phyloP scores from a whole-genome alignment of 1,139 yeast species.

The Taiozyma sp. region DNA sequence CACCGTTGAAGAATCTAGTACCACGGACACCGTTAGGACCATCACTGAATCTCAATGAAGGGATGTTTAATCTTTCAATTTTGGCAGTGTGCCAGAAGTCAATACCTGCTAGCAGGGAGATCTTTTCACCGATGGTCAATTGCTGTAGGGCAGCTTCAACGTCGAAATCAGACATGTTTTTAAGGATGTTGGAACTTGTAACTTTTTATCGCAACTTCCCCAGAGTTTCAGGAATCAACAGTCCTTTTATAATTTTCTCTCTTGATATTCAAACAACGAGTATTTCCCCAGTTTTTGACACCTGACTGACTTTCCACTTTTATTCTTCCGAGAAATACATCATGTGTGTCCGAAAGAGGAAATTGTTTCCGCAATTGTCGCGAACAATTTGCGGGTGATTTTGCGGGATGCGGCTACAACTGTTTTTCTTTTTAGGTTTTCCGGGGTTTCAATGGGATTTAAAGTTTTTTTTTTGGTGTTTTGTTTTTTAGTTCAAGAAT shows the following conservation, averaged over 20 bases:
- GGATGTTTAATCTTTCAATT: conserved; percentile 41
- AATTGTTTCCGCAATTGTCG: background rate
- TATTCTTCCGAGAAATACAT: background rate
- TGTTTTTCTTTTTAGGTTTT: too few relatives aligned
- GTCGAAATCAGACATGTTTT: conserved; percentile 28
- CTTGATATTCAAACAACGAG: background rate
- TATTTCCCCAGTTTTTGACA: background rate
- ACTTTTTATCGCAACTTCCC: too few relatives aligned
- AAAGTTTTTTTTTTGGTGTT: too few relatives aligned
- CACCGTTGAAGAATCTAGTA: conserved; percentile 40
- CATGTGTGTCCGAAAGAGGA: background rate
- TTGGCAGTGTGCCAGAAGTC: conserved; percentile 56
- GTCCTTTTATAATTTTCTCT: background rate
- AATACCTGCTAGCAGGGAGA: conserved; percentile 42
- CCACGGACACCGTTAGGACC: conserved; percentile 57
- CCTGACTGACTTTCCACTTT: background rate
- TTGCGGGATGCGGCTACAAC: too few relatives aligned
- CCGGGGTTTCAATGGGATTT: too few relatives aligned
- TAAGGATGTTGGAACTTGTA: too few relatives aligned
- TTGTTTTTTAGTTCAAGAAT: too few relatives aligned
- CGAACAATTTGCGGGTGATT: background rate
- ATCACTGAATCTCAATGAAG: conserved; percentile 36
- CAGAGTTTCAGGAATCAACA: background rate
- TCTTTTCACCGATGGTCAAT: conserved; percentile 44
- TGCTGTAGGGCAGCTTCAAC: conserved; percentile 39